A percentile compares a stretch with the other conserved stretches of the same genome.
Evolutionary conservation across 768 basidiomycete genomes (phyloP).

Genomic region (Mrakia gelida): DNA sequence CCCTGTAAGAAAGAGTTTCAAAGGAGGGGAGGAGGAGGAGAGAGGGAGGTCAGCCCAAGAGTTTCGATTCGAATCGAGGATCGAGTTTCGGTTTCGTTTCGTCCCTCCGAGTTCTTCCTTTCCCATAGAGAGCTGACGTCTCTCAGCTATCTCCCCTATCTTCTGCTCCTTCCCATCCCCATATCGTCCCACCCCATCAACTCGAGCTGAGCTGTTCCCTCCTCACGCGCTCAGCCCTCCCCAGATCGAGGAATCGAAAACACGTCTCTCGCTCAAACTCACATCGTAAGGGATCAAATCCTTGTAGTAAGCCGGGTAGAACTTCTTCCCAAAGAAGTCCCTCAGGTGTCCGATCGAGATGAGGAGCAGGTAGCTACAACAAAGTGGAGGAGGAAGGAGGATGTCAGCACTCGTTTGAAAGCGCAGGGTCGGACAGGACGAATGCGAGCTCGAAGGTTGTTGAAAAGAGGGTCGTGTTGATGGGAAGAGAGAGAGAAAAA

Average conservation of each 20-base stretch:
- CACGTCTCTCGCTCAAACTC: constrained; percentile 43
- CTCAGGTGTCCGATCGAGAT: constrained; percentile 87
- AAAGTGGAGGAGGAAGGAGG: neutral
- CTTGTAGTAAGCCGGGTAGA: constrained; percentile 62
- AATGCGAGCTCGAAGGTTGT: neutral
- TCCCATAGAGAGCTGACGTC: neutral
- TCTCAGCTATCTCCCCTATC: neutral
- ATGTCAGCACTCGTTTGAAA: neutral
- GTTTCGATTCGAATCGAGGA: neutral
- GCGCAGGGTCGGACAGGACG: neutral
- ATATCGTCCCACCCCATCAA: too few species aligned
- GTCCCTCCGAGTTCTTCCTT: too few species aligned
- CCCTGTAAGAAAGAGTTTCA: constrained; percentile 61
- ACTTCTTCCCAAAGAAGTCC: constrained; percentile 88
- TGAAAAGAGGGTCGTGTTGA: neutral
- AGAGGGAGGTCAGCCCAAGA: neutral
- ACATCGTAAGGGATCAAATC: constrained; percentile 82
- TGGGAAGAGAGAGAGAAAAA: neutral
- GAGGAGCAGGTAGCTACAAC: constrained; percentile 73
- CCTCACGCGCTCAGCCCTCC: neutral
- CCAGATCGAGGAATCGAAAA: neutral
- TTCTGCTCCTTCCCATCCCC: too few species aligned
- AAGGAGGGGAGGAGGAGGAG: neutral
- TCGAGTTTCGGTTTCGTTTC: too few species aligned
- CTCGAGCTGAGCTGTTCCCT: neutral